These are phyloP conservation scores for Acer saccharum DNA, from an alignment of 345 rosid genomes.

Conservation along the genomic window DNA sequence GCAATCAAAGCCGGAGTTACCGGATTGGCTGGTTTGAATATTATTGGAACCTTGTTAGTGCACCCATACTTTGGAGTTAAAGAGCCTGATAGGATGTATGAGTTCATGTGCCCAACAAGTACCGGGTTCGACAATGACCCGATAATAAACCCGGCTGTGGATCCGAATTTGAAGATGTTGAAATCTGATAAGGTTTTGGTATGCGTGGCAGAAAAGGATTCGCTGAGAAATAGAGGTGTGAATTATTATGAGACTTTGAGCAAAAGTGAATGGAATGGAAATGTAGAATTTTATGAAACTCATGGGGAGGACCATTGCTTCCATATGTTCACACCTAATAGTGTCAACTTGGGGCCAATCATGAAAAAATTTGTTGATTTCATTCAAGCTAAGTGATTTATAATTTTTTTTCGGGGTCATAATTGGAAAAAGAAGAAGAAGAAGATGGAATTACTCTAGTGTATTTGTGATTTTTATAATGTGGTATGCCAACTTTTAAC, in stretches of 20 bases:
- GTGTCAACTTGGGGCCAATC: constrained; percentile 29
- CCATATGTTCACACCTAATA: constrained; percentile 23
- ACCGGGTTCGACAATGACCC: constrained; percentile 35
- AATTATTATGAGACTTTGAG: constrained; percentile 32
- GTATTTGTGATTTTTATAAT: not conserved
- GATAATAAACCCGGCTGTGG: constrained; percentile 32
- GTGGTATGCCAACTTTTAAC: not conserved
- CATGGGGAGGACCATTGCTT: constrained; percentile 45
- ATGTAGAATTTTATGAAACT: constrained; percentile 31
- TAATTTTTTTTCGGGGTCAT: not conserved
- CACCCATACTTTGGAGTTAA: constrained; percentile 48
- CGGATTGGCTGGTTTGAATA: constrained; percentile 26
- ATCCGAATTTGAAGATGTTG: constrained; percentile 32
- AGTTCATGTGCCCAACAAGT: constrained; percentile 32
- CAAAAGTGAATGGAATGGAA: constrained; percentile 34
- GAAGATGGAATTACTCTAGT: no score
- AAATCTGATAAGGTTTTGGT: constrained; percentile 37
- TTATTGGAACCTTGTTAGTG: constrained; percentile 36
- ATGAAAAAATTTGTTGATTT: constrained; percentile 34
- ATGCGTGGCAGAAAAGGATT: constrained; percentile 43
- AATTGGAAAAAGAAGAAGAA: no score
- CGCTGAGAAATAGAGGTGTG: constrained; percentile 37
- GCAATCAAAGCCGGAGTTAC: constrained; percentile 26
- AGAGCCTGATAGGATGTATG: constrained; percentile 34
- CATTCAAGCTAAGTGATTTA: constrained; percentile 10